These are phyloP conservation scores for Cutaneotrichosporon daszewskae DNA, from an alignment of 1,284 basidiomycete genomes.

Conservation along the genomic window DNA sequence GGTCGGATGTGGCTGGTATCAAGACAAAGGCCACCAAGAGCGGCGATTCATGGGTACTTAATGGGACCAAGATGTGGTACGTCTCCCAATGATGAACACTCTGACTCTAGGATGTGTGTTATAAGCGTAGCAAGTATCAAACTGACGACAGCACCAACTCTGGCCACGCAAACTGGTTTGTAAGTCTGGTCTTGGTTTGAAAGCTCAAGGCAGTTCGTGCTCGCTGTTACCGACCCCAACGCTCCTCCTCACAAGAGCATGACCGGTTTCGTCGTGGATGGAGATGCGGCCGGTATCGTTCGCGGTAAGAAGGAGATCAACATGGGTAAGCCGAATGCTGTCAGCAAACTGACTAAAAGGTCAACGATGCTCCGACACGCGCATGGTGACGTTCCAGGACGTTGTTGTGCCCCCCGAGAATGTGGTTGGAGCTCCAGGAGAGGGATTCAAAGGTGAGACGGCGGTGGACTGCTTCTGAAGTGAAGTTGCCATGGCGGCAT, in stretches of 20 bases:
- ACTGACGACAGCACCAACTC: constrained; percentile 48
- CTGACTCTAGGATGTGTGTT: constrained; percentile 5
- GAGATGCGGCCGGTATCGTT: constrained; percentile 50
- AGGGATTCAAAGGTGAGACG: constrained; percentile 51
- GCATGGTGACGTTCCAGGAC: constrained; percentile 55
- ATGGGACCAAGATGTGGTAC: constrained; percentile 55
- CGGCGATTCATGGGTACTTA: constrained; percentile 51
- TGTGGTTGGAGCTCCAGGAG: constrained; percentile 52
- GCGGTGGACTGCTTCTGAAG: not conserved
- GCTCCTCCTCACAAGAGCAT: constrained; percentile 51
- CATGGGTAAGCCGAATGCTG: constrained; percentile 48
- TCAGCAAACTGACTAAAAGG: constrained; percentile 13
- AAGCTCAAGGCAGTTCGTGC: constrained; percentile 46
- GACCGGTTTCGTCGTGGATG: constrained; percentile 56
- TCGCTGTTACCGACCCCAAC: constrained; percentile 52
- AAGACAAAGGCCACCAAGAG: constrained; percentile 52
- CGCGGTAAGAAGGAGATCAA: constrained; percentile 56
- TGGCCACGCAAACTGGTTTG: constrained; percentile 51
- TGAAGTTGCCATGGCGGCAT: constrained; percentile 51
- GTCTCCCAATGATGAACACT: too few species aligned
- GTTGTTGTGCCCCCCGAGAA: constrained; percentile 53
- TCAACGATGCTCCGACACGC: constrained; percentile 55
- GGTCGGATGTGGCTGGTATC: constrained; percentile 54
- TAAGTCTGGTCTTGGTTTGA: constrained; percentile 12
- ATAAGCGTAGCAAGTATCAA: constrained; percentile 34